These are phyloP conservation scores for Phytophthora agathidicida DNA, from an alignment of 352 stramenopile species.

Conservation along the genomic window DNA sequence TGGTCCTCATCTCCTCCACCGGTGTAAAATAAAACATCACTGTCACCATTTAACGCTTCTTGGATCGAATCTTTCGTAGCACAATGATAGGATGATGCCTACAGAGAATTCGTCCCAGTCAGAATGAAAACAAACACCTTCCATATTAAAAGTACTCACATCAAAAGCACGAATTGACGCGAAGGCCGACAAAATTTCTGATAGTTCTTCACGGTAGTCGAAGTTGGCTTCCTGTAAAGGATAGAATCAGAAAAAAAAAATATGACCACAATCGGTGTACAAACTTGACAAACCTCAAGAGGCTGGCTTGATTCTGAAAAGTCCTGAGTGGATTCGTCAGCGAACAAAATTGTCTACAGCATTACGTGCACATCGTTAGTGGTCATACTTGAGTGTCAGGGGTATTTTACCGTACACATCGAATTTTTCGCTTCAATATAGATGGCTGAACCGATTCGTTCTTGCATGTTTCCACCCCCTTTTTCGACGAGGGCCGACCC, in stretches of 20 bases:
- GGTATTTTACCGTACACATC: constrained; percentile 23
- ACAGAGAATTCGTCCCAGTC: not conserved
- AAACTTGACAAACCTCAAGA: constrained; percentile 23
- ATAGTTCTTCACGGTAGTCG: constrained; percentile 60
- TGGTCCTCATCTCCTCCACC: constrained; percentile 41
- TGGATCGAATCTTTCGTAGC: constrained; percentile 40
- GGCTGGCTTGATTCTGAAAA: constrained; percentile 33
- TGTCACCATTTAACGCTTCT: constrained; percentile 33
- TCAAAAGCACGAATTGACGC: constrained; percentile 46
- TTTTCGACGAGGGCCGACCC: not conserved
- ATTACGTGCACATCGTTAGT: not conserved
- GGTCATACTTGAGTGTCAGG: not conserved
- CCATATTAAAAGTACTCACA: constrained; percentile 22
- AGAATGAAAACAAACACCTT: not conserved
- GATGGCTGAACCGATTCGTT: constrained; percentile 8
- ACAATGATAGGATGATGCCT: constrained; percentile 44
- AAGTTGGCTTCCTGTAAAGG: constrained; percentile 27
- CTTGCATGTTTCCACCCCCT: constrained; percentile 17
- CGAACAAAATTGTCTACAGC: constrained; percentile 36
- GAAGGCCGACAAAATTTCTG: constrained; percentile 48
- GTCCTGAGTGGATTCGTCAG: constrained; percentile 29
- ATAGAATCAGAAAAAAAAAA: not conserved
- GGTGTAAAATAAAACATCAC: constrained; percentile 50
- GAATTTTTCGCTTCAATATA: constrained; percentile 25
- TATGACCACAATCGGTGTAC: not conserved